Percentiles rank a stretch among this genome's conserved stretches.
Evolutionary conservation across 345 rosid species (phyloP).

Genomic region (Melaleuca alternifolia): DNA sequence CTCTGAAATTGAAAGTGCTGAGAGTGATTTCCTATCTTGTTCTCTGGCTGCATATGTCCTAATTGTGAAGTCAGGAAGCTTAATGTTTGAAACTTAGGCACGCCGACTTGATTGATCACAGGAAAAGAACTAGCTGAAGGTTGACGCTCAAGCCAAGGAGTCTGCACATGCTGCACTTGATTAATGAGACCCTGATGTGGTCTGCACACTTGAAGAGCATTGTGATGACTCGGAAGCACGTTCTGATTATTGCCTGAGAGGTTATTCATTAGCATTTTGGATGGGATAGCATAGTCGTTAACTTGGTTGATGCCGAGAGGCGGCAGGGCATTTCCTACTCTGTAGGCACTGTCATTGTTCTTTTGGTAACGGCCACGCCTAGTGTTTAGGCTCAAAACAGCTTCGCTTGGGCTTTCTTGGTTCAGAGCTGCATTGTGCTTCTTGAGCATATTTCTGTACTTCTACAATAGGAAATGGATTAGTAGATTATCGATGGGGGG

Average conservation of each 20-base stretch:
- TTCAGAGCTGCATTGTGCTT: background rate
- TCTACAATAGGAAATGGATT: background rate
- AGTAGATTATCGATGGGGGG: background rate
- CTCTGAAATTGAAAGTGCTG: background rate
- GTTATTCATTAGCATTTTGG: background rate
- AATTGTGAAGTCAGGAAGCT: background rate
- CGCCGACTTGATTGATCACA: background rate
- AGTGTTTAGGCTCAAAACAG: background rate
- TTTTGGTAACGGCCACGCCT: background rate
- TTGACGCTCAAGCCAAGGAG: background rate
- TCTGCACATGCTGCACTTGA: background rate
- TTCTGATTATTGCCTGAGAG: background rate
- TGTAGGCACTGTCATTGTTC: background rate
- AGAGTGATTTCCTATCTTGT: background rate
- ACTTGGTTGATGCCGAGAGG: background rate
- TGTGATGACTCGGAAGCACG: background rate
- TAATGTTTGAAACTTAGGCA: background rate
- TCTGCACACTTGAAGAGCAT: background rate
- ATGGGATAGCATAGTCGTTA: background rate
- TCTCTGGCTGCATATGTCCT: background rate
- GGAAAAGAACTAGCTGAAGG: background rate
- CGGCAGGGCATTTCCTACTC: background rate
- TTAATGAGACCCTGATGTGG: background rate
- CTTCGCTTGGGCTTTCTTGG: background rate
- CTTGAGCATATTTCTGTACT: conserved; percentile 3